Evolutionary conservation across 257 asterid species (phyloP).

Genomic region (Datura wrightii): DNA sequence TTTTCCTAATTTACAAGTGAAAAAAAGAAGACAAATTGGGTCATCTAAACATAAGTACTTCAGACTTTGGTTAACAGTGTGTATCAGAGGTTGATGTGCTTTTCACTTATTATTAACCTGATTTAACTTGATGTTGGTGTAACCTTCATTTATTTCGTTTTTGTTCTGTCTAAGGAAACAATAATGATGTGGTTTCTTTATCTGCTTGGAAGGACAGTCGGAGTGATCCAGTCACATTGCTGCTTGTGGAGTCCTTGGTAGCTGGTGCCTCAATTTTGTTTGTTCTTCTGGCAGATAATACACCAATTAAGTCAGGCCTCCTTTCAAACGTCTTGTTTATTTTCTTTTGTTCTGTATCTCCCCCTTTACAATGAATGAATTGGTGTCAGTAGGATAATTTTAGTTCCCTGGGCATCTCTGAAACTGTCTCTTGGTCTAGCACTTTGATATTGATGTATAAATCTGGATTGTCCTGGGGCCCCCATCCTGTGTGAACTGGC

Average conservation of each 20-base stretch:
- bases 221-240: neutral
- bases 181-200: neutral
- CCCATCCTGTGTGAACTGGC: neutral
- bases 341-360: neutral
- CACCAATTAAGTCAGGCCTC: neutral
- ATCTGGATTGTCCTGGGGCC: neutral
- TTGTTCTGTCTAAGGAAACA: neutral
- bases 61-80: neutral
- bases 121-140: neutral
- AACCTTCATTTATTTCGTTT: neutral
- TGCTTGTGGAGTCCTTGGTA: conserved; percentile 27
- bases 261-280: conserved; percentile 12
- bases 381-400: neutral
- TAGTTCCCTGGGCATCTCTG: neutral
- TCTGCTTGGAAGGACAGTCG: conserved; percentile 17
- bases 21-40: neutral
- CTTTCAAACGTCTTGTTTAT: neutral
- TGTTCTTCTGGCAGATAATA: neutral
- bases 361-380: neutral
- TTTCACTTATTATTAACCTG: neutral
- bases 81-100: conserved; percentile 8
- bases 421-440: neutral
- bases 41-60: neutral
- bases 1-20: neutral
- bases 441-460: neutral